Evolutionary conservation across 2,329 filamentous ascomycete genomes (phyloP).

Genomic region (Fusarium compactum): DNA sequence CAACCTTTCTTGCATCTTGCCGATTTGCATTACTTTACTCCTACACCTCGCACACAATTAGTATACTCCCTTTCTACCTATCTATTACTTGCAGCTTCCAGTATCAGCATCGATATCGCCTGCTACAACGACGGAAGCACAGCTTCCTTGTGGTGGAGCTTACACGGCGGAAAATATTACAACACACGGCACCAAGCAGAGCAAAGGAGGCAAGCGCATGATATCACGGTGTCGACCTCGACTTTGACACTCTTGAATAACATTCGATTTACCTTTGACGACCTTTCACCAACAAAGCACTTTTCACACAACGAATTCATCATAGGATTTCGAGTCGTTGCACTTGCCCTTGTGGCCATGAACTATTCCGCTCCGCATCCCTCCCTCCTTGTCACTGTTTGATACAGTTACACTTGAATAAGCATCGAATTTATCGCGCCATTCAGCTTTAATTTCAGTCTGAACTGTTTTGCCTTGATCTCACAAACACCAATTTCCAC

Average conservation of each 20-base stretch:
- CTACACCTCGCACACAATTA: conserved; percentile 37
- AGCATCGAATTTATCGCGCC: conserved; percentile 14
- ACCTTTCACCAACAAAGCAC: background rate
- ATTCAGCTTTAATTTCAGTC: conserved; percentile 29
- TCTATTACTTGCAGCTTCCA: conserved; percentile 29
- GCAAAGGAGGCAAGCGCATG: conserved; percentile 4
- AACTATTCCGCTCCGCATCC: conserved; percentile 8
- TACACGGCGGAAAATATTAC: conserved; percentile 8
- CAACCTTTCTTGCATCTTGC: conserved; percentile 18
- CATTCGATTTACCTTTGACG: background rate
- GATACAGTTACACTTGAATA: conserved; percentile 40
- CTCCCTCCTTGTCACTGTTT: conserved; percentile 29
- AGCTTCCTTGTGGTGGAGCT: conserved; percentile 27
- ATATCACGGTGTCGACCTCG: conserved; percentile 16
- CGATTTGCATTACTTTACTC: conserved; percentile 15
- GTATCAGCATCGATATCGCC: conserved; percentile 15
- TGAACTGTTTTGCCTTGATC: conserved; percentile 25
- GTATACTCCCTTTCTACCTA: conserved; percentile 18
- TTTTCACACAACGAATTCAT: background rate
- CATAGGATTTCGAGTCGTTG: background rate
- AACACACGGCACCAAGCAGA: conserved; percentile 5
- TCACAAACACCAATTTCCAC: conserved; percentile 33
- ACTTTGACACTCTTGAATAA: background rate
- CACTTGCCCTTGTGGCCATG: conserved; percentile 28
- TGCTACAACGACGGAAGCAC: conserved; percentile 26